A percentile compares a stretch with the other conserved stretches of the same genome.
phyloP scores from a whole-genome alignment of 257 asterid species.

The Fraxinus quadrangulata region DNA sequence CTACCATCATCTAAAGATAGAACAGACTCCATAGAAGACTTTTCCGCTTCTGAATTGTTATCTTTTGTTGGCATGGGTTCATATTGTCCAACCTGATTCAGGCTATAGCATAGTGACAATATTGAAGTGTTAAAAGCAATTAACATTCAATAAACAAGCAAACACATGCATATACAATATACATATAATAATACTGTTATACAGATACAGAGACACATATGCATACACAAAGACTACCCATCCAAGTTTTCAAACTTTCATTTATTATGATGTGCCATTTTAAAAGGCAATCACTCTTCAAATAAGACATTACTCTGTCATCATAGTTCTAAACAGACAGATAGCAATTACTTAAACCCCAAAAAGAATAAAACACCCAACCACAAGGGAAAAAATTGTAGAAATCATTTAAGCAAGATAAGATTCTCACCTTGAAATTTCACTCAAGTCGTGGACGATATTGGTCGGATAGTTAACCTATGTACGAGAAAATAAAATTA shows the following conservation, averaged over 20 bases:
- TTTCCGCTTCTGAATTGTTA: conserved; percentile 29
- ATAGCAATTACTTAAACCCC: not conserved
- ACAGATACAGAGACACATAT: not conserved
- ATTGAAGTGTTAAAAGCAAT: conserved; percentile 15
- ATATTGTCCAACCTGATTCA: conserved; percentile 33
- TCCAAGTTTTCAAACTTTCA: not conserved
- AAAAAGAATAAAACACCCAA: not conserved
- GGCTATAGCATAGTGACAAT: conserved; percentile 32
- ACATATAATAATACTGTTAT: not conserved
- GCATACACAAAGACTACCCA: not conserved
- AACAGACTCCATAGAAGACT: conserved; percentile 48
- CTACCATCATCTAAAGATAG: conserved; percentile 57
- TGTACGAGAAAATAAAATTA: conserved; percentile 11
- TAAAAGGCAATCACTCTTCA: not conserved
- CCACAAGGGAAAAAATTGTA: not conserved
- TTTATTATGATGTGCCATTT: not conserved
- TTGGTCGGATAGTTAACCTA: conserved; percentile 53
- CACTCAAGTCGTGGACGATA: conserved; percentile 32
- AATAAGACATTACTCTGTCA: not conserved
- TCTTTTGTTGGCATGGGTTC: conserved; percentile 24
- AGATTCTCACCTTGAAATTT: conserved; percentile 42
- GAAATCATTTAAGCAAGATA: not conserved
- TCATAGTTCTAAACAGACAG: not conserved
- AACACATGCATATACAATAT: not conserved
- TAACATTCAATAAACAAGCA: not conserved